These are phyloP conservation scores for Inosperma sp. DNA, from an alignment of 768 basidiomycete genomes.

Conservation along the genomic window DNA sequence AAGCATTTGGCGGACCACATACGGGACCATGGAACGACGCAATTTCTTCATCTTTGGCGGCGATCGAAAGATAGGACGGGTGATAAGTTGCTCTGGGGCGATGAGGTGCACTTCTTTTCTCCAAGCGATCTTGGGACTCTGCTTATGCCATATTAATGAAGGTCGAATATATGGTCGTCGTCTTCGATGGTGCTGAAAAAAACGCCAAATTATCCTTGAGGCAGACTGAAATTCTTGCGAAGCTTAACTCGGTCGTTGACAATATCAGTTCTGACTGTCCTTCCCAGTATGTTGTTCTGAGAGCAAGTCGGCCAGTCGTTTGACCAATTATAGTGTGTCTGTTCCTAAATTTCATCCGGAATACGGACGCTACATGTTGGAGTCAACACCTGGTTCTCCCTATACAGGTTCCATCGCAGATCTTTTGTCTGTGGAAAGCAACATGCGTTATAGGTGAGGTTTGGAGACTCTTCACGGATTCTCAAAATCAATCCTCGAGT, in stretches of 20 bases:
- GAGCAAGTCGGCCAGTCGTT: neutral
- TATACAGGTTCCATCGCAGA: constrained; percentile 87
- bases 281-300: constrained; percentile 45
- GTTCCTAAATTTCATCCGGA: constrained; percentile 96
- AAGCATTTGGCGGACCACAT: constrained; percentile 87
- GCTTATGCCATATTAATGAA: constrained; percentile 33
- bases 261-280: constrained; percentile 59
- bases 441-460: constrained; percentile 89
- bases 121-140: neutral
- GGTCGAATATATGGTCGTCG: constrained; percentile 96
- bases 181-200: constrained; percentile 72
- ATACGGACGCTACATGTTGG: constrained; percentile 98
- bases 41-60: constrained; percentile 93
- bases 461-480: neutral
- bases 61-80: constrained; percentile 85
- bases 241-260: constrained; percentile 63
- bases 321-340: constrained; percentile 43
- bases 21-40: constrained; percentile 86
- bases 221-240: constrained; percentile 88
- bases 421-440: constrained; percentile 82
- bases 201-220: constrained; percentile 89
- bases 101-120: constrained; percentile 64
- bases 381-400: constrained; percentile 93
- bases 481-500: constrained; percentile 1
- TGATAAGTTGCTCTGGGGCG: constrained; percentile 95